Evolutionary conservation across 805 yeast genomes (phyloP).

Genomic region (Schizosaccharomyces octosporus): DNA sequence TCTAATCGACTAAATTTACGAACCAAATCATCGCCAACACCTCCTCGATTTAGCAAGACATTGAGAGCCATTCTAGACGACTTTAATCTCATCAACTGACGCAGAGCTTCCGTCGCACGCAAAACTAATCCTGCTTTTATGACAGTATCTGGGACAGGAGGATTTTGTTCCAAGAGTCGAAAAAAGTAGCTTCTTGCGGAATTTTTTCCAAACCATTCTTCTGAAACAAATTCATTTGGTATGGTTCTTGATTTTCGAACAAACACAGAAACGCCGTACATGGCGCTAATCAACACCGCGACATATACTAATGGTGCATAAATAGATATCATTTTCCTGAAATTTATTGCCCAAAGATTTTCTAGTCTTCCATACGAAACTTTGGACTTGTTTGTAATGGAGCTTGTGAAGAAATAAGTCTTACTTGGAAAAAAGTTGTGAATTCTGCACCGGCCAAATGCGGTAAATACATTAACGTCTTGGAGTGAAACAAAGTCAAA

Average conservation of each 20-base stretch:
- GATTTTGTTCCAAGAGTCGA: neutral
- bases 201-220: neutral
- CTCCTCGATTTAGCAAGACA: slow-evolving; percentile 59
- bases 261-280: neutral
- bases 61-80: slow-evolving; percentile 51
- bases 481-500: too few relatives aligned
- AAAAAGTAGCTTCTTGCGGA: neutral
- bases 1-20: slow-evolving; percentile 55
- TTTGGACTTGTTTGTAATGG: too few relatives aligned
- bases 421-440: too few relatives aligned
- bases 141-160: slow-evolving; percentile 40
- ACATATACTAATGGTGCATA: neutral
- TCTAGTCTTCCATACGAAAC: too few relatives aligned
- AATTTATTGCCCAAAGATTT: neutral
- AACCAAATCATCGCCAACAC: slow-evolving; percentile 73
- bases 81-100: slow-evolving; percentile 58
- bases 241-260: neutral
- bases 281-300: neutral
- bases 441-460: too few relatives aligned
- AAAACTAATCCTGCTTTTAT: slow-evolving; percentile 41
- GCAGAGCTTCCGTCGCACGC: slow-evolving; percentile 69
- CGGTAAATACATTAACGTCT: too few relatives aligned
- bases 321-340: neutral
- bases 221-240: neutral
- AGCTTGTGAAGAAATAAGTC: too few relatives aligned